Evolutionary conservation across 176 grass and related monocot species (phyloP).

Genomic region (Alopecurus myosuroides): DNA sequence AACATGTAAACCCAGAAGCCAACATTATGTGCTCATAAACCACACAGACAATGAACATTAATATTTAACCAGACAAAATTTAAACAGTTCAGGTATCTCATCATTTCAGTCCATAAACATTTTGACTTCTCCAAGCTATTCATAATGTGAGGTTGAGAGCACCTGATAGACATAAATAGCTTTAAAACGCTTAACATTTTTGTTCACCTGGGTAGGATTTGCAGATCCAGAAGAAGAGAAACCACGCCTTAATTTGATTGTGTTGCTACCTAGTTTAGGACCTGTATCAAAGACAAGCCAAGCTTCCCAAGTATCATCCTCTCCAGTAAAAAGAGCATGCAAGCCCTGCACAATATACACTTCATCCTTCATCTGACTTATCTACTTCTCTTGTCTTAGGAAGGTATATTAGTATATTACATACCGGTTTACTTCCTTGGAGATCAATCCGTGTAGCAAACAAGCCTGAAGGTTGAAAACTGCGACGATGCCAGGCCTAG

Average conservation of each 20-base stretch:
- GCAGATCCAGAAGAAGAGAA: constrained; percentile 70
- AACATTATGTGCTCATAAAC: not conserved
- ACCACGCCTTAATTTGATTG: constrained; percentile 86
- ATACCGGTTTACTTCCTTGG: constrained; percentile 66
- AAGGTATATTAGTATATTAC: constrained; percentile 16
- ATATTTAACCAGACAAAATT: not conserved
- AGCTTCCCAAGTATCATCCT: constrained; percentile 95
- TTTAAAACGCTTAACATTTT: constrained; percentile 14
- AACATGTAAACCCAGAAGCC: not conserved
- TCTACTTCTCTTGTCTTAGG: not conserved
- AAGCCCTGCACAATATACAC: constrained; percentile 48
- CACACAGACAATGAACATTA: not conserved
- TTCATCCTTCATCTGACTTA: constrained; percentile 25
- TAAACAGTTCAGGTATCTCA: constrained; percentile 5
- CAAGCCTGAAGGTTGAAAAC: constrained; percentile 92
- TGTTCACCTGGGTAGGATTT: constrained; percentile 78
- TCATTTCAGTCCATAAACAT: not conserved
- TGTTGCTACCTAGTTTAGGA: constrained; percentile 60
- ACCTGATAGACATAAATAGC: constrained; percentile 11
- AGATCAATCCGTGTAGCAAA: constrained; percentile 93
- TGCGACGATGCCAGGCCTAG: constrained; percentile 90
- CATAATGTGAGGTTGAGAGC: not conserved
- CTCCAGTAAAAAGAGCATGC: constrained; percentile 93
- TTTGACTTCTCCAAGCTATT: constrained; percentile 1
- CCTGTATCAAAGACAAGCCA: constrained; percentile 76